Percentiles rank a stretch among this genome's conserved stretches.
Conservation (phyloP, 495 filamentous ascomycete genomes). For the Neurospora sp. region DNA sequence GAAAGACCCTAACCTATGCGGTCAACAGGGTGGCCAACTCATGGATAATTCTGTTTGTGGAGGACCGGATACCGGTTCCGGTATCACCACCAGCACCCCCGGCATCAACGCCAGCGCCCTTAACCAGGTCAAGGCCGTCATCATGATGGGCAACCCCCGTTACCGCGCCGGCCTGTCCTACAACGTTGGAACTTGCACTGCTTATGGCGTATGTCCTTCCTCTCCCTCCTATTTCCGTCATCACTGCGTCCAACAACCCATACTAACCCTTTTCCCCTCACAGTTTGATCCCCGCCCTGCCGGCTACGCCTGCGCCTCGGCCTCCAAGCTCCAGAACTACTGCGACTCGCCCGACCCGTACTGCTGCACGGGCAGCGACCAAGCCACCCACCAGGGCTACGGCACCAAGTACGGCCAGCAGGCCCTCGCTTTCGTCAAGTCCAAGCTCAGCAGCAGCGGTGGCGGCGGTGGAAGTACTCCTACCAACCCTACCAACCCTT, state of each 20-base stretch:
- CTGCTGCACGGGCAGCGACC: slow-evolving; percentile 53
- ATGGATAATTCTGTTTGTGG: slow-evolving; percentile 55
- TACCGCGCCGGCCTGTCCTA: slow-evolving; percentile 45
- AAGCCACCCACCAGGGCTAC: slow-evolving; percentile 47
- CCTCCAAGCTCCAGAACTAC: slow-evolving; percentile 47
- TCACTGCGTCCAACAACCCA: not conserved
- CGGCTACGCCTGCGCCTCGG: slow-evolving; percentile 44
- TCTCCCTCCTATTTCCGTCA: not conserved
- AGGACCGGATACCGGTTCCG: slow-evolving; percentile 30
- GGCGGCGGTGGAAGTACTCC: slow-evolving; percentile 2
- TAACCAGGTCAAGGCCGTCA: slow-evolving; percentile 39
- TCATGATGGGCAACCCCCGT: slow-evolving; percentile 52
- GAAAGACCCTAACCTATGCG: not conserved
- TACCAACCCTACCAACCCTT: not conserved
- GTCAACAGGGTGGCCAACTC: slow-evolving; percentile 48
- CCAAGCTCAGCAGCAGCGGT: slow-evolving; percentile 19
- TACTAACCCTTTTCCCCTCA: slow-evolving; percentile 2
- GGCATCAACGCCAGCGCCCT: slow-evolving; percentile 38
- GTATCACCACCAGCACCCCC: slow-evolving; percentile 15
- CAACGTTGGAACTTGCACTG: slow-evolving; percentile 50
- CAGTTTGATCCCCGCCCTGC: slow-evolving; percentile 46
- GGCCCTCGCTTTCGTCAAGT: slow-evolving; percentile 45
- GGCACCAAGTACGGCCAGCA: slow-evolving; percentile 47
- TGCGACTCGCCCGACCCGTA: slow-evolving; percentile 54
- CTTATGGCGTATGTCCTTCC: slow-evolving; percentile 42